A percentile compares a stretch with the other conserved stretches of the same genome.
Conservation (phyloP, 148 eudicot species). For the Bassia scoparia region DNA sequence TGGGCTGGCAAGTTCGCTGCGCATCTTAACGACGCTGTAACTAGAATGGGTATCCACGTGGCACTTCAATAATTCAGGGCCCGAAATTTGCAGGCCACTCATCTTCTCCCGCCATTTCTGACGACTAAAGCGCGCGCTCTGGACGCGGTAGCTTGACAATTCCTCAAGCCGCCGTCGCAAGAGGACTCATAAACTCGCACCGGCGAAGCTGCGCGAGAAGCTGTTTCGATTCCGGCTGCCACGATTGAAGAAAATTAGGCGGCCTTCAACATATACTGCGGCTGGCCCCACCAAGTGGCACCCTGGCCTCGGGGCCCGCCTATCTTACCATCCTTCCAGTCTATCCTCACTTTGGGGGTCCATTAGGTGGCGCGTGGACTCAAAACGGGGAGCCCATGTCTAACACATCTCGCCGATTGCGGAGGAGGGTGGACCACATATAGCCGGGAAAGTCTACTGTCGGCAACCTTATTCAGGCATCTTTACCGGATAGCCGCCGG, state of each 20-base stretch:
- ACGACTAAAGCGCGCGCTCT: slow-evolving; percentile 81
- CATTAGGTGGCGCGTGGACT: slow-evolving; percentile 69
- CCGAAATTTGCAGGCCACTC: slow-evolving; percentile 54
- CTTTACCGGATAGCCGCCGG: slow-evolving; percentile 71
- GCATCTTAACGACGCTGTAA: slow-evolving; percentile 91
- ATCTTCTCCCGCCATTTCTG: slow-evolving; percentile 57
- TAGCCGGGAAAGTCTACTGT: slow-evolving; percentile 88
- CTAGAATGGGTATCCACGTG: slow-evolving; percentile 95
- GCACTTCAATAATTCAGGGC: slow-evolving; percentile 98
- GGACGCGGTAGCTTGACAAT: slow-evolving; percentile 69
- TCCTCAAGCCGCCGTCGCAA: slow-evolving; percentile 52
- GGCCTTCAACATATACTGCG: slow-evolving; percentile 39
- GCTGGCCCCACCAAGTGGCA: slow-evolving; percentile 6
- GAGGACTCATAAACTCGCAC: slow-evolving; percentile 11
- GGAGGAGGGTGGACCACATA: slow-evolving; percentile 74
- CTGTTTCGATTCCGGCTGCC: slow-evolving; percentile 69
- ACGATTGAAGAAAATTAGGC: slow-evolving; percentile 65
- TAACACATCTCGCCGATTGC: slow-evolving; percentile 86
- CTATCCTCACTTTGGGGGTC: slow-evolving; percentile 85
- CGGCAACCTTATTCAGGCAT: slow-evolving; percentile 95
- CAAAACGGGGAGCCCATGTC: slow-evolving; percentile 60
- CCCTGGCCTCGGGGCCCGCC: slow-evolving; percentile 16
- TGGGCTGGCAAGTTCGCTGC: slow-evolving; percentile 75
- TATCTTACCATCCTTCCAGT: slow-evolving; percentile 81
- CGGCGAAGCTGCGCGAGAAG: slow-evolving; percentile 54